phyloP scores from a whole-genome alignment of 208 protist genomes.

The Lotmaria passim region DNA sequence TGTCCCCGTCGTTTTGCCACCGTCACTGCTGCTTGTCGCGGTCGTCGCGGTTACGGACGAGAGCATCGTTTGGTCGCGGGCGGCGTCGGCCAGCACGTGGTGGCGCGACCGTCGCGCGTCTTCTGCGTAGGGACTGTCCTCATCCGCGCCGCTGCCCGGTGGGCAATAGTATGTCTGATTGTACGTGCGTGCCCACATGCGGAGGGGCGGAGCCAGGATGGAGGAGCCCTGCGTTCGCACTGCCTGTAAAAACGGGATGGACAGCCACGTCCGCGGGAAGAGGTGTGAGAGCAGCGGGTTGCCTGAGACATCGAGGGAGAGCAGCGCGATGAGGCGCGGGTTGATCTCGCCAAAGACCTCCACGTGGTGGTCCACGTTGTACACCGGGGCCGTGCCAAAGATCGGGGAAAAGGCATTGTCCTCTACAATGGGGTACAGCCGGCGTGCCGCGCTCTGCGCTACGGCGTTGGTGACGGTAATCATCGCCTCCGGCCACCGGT shows the following conservation, averaged over 20 bases:
- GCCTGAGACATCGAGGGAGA: slow-evolving; percentile 42
- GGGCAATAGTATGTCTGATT: slow-evolving; percentile 19
- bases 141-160: neutral
- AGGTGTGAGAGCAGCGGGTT: slow-evolving; percentile 43
- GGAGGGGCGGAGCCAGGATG: slow-evolving; percentile 22
- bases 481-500: slow-evolving; percentile 34
- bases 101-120: slow-evolving; percentile 2
- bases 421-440: slow-evolving; percentile 17
- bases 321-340: slow-evolving; percentile 43
- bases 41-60: neutral
- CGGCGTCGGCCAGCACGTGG: neutral
- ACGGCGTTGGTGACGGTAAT: slow-evolving; percentile 17
- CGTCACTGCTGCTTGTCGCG: neutral
- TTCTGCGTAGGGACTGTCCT: neutral
- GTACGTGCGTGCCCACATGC: slow-evolving; percentile 15
- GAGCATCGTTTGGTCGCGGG: neutral
- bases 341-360: slow-evolving; percentile 48
- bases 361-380: slow-evolving; percentile 36
- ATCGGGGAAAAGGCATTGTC: slow-evolving; percentile 15
- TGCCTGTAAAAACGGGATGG: slow-evolving; percentile 26
- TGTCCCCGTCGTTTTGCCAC: too few species aligned
- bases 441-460: slow-evolving; percentile 6
- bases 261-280: slow-evolving; percentile 29
- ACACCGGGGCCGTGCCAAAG: slow-evolving; percentile 12
- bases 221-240: slow-evolving; percentile 30